phyloP scores from a whole-genome alignment of 1,139 yeast genomes.

The Blastobotrys elegans region DNA sequence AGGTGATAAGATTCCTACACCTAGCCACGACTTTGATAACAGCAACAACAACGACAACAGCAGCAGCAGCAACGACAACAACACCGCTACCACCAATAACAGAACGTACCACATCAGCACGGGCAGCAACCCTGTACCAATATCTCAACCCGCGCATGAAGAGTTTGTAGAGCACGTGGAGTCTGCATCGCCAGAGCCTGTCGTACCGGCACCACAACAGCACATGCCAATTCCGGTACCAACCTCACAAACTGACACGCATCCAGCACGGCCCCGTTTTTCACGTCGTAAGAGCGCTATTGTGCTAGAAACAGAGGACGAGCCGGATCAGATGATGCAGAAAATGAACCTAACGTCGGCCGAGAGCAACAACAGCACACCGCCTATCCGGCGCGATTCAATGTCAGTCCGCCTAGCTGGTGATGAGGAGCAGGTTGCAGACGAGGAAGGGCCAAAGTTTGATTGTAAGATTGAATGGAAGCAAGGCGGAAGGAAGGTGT shows the following conservation, averaged over 20 bases:
- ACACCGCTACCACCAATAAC: not conserved
- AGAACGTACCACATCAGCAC: too few relatives aligned
- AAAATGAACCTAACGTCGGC: conserved; percentile 26
- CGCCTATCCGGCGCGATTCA: conserved; percentile 30
- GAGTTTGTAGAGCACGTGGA: conserved; percentile 20
- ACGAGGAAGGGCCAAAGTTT: conserved; percentile 33
- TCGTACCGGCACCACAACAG: not conserved
- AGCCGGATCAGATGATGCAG: conserved; percentile 30
- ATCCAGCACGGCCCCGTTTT: conserved; percentile 23
- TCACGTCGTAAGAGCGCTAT: conserved; percentile 30
- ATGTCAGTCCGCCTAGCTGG: conserved; percentile 35
- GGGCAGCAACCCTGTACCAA: too few relatives aligned
- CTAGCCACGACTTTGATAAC: conserved; percentile 3
- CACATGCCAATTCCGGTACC: conserved; percentile 1
- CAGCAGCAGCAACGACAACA: not conserved
- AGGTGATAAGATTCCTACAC: not conserved
- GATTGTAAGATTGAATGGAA: conserved; percentile 87
- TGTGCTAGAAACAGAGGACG: conserved; percentile 27
- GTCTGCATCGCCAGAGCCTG: conserved; percentile 5
- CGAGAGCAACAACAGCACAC: conserved; percentile 13
- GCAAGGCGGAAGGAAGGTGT: conserved; percentile 89
- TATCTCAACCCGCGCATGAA: not conserved
- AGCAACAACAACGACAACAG: not conserved
- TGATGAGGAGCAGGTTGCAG: conserved; percentile 37
- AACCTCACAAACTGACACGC: conserved; percentile 3